Conservation (phyloP, 1,284 basidiomycete species). For the Boletus sp. region DNA sequence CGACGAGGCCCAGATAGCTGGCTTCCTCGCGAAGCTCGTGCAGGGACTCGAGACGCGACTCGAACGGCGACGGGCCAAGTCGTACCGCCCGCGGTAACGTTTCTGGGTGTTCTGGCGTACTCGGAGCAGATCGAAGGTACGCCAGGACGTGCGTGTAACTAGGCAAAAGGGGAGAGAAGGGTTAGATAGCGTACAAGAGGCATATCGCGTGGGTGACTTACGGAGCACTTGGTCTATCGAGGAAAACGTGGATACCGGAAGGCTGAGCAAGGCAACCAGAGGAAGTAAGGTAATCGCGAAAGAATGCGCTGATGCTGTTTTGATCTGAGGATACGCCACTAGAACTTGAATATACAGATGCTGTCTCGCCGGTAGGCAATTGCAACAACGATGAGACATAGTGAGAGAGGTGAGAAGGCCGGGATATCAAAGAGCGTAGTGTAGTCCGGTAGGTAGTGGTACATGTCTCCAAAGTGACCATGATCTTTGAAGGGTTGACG, state of each 20-base stretch:
- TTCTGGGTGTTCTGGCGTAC: slow-evolving; percentile 50
- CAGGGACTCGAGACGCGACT: slow-evolving; percentile 60
- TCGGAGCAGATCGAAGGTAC: slow-evolving; percentile 63
- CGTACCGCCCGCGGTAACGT: slow-evolving; percentile 62
- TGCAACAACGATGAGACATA: slow-evolving; percentile 55
- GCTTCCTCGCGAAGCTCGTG: slow-evolving; percentile 78
- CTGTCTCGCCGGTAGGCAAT: slow-evolving; percentile 46
- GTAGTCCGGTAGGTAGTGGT: slow-evolving; percentile 66
- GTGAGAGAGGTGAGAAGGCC: slow-evolving; percentile 63
- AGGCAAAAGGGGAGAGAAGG: slow-evolving; percentile 6
- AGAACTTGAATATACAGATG: slow-evolving; percentile 54
- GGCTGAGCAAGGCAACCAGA: slow-evolving; percentile 55
- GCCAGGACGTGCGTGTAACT: slow-evolving; percentile 71
- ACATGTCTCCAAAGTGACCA: slow-evolving; percentile 73
- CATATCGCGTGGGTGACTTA: slow-evolving; percentile 45
- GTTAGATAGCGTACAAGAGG: slow-evolving; percentile 2
- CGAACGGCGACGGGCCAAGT: slow-evolving; percentile 49
- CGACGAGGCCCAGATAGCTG: slow-evolving; percentile 64
- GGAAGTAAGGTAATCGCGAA: slow-evolving; percentile 62
- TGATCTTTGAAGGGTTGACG: slow-evolving; percentile 60
- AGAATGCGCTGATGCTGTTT: slow-evolving; percentile 43
- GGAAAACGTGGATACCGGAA: slow-evolving; percentile 67
- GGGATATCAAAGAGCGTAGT: slow-evolving; percentile 63
- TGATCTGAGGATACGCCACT: slow-evolving; percentile 40
- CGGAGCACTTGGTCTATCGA: slow-evolving; percentile 80